Conservation (phyloP, 2,329 filamentous ascomycete genomes). For the Apiospora phragmitis region DNA sequence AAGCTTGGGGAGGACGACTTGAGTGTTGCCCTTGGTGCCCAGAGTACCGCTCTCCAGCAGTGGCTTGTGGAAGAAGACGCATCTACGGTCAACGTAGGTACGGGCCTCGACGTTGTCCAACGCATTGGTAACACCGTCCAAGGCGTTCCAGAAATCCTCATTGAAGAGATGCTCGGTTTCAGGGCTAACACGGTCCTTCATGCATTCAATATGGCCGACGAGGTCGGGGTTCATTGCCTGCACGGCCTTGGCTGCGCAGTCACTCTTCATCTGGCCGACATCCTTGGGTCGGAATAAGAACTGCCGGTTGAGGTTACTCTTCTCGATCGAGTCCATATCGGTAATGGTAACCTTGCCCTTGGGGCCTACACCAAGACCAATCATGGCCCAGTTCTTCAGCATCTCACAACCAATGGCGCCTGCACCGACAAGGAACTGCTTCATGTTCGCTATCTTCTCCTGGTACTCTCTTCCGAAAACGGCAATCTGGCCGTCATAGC, state of each 20-base stretch:
- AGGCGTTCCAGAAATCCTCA: conserved; percentile 82
- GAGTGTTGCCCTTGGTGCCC: conserved; percentile 98
- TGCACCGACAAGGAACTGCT: conserved; percentile 91
- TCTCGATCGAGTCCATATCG: conserved; percentile 98
- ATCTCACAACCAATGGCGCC: conserved; percentile 98
- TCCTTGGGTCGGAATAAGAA: conserved; percentile 94
- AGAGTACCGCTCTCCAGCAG: conserved; percentile 94
- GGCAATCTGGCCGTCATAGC: conserved; percentile 96
- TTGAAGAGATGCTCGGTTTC: conserved; percentile 96
- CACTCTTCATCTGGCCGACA: conserved; percentile 95
- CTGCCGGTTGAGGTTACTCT: conserved; percentile 96
- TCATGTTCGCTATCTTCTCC: conserved; percentile 87
- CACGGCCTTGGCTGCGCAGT: conserved; percentile 86
- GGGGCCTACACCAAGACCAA: conserved; percentile 85
- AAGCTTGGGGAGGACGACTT: conserved; percentile 86
- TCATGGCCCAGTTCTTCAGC: conserved; percentile 99
- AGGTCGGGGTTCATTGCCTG: conserved; percentile 95
- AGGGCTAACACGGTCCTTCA: conserved; percentile 86
- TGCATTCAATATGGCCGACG: conserved; percentile 76
- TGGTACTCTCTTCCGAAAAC: conserved; percentile 94
- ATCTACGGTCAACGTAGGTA: conserved; percentile 93
- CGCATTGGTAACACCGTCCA: conserved; percentile 95
- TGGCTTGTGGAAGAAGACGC: conserved; percentile 97
- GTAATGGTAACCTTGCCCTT: conserved; percentile 89
- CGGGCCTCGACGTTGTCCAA: conserved; percentile 96